Evolutionary conservation across 2,329 filamentous ascomycete species (phyloP), one percentile per base, ranked within the genome.

Genomic region (Paecilomyces niveus): DNA sequence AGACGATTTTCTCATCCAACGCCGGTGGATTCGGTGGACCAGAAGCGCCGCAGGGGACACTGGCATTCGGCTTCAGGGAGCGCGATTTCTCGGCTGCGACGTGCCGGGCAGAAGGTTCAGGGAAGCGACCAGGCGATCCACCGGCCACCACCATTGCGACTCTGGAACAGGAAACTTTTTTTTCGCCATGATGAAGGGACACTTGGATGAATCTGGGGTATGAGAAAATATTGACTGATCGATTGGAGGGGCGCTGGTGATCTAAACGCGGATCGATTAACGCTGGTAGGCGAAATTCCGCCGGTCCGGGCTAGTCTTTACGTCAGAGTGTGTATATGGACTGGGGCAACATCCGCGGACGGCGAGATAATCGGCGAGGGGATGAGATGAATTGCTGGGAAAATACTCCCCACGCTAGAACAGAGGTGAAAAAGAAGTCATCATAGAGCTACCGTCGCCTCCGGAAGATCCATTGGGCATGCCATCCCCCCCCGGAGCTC

Each of bases 1-100:
- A 68, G 29, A 24, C 68, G 70, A 71, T 65, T 71, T 64, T 66
- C 13, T 9, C 32, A 33, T 33, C 32, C 32, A 33, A 33, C 32
- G 32, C 39, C 39, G 50, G 22, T 24, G 50, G 50, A 24, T 52
- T 52, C 50, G 50, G 50, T 52, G 50, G 50, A 52, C 50, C 50
- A 24, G 21, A 21, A 21, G 24, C 24, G 24, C 24, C 24, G 24
- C 24, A 26, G 21, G 22, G 9, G 50, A 24, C 13, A 9, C n/a
- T 9, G 18, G 11, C n/a, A n/a, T n/a, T 39, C 35, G 35, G 35
- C 35, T 39, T 39, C 35, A n/a, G 13, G 35, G 13, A 39, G 35
- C 35, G 11, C n/a, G n/a, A 39, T n/a, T n/a, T n/a, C 13, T 39
- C 35, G n/a, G 35, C 13, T 15, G 35, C n/a, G 5, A 39, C 13